phyloP scores from a whole-genome alignment of 345 rosid genomes.

The Rhizophora apiculata region DNA sequence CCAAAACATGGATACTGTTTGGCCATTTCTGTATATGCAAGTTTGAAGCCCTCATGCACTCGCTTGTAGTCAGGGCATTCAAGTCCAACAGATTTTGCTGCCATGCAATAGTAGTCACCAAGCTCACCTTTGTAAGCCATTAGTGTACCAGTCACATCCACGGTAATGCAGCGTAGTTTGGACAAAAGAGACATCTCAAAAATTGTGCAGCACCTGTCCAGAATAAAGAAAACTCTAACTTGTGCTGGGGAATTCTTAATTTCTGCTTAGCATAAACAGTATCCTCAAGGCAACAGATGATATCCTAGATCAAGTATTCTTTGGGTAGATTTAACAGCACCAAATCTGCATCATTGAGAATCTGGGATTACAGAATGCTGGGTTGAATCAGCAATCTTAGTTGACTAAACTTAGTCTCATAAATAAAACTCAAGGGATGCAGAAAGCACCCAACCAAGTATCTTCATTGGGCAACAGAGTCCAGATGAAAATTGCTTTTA shows the following conservation, averaged over 20 bases:
- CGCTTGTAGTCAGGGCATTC: constrained; percentile 96
- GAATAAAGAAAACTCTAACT: not conserved
- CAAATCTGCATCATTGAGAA: constrained; percentile 13
- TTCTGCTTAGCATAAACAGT: constrained; percentile 2
- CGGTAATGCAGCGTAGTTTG: constrained; percentile 70
- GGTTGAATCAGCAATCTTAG: not conserved
- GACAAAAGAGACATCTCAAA: constrained; percentile 59
- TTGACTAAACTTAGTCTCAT: not conserved
- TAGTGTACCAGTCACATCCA: constrained; percentile 97
- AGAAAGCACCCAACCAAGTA: not conserved
- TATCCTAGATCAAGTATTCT: not conserved
- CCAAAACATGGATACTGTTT: constrained; percentile 92
- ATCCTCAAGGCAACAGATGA: not conserved
- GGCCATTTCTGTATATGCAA: constrained; percentile 89
- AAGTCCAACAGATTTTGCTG: constrained; percentile 85
- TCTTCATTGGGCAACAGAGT: not conserved
- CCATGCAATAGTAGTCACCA: constrained; percentile 99
- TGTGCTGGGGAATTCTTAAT: not conserved
- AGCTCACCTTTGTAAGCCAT: constrained; percentile 97
- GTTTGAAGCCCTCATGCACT: constrained; percentile 83
- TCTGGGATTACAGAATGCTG: not conserved
- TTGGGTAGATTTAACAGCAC: not conserved
- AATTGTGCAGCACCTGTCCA: constrained; percentile 7
- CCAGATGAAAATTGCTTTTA: not conserved
- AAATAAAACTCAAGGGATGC: not conserved